A percentile compares a stretch with the other conserved stretches of the same genome.
Conservation (phyloP, 1,139 yeast species). For the Yamadazyma buinensis region DNA sequence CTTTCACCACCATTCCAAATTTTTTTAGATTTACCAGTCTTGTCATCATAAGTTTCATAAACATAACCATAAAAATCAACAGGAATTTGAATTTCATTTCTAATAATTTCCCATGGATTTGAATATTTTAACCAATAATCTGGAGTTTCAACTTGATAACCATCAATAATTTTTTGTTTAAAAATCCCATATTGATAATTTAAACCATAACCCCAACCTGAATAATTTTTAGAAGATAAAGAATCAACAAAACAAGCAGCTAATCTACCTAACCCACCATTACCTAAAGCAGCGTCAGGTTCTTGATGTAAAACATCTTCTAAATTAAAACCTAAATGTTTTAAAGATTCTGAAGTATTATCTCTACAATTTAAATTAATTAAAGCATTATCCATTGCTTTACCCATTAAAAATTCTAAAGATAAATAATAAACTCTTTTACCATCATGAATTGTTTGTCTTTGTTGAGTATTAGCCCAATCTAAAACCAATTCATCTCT, state of each 20-base stretch:
- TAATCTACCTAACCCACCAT: conserved; percentile 91
- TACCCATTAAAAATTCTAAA: conserved; percentile 89
- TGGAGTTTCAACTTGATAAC: conserved; percentile 91
- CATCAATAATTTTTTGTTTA: conserved; percentile 85
- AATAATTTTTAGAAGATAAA: conserved; percentile 77
- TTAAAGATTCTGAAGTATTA: conserved; percentile 52
- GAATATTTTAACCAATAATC: conserved; percentile 89
- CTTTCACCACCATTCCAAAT: conserved; percentile 89
- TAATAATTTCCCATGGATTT: conserved; percentile 91
- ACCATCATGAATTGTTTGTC: conserved; percentile 78
- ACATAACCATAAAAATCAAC: conserved; percentile 88
- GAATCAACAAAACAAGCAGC: conserved; percentile 96
- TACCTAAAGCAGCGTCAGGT: conserved; percentile 93
- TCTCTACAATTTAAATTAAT: conserved; percentile 64
- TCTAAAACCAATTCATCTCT: conserved; percentile 78
- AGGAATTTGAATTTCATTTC: conserved; percentile 87
- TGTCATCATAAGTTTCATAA: conserved; percentile 54
- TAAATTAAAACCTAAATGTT: conserved; percentile 78
- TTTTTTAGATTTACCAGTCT: conserved; percentile 47
- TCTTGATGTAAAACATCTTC: conserved; percentile 85
- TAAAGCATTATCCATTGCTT: conserved; percentile 92
- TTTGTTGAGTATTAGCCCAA: conserved; percentile 93
- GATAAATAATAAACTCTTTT: conserved; percentile 86
- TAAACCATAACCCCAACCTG: conserved; percentile 96
- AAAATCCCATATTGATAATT: conserved; percentile 93